Evolutionary conservation across 192 early-diverging fungal species (phyloP).

Genomic region (Coemansia sp.): DNA sequence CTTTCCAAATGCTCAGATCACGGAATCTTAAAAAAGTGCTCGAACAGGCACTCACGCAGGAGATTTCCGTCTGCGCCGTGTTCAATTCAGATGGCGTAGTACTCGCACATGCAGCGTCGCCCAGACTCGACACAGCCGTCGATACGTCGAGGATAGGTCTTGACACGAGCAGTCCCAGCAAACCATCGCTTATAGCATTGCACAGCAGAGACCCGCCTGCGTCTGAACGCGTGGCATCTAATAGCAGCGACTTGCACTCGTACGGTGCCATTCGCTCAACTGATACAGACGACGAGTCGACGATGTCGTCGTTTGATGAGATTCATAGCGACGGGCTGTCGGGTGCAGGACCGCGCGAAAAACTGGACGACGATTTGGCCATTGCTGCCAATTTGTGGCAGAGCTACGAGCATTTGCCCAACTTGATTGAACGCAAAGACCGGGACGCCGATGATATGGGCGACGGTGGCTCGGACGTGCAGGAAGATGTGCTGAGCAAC

Average conservation of each 20-base stretch:
- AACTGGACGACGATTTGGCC: conserved; percentile 48
- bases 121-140: conserved; percentile 1
- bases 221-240: conserved; percentile 7
- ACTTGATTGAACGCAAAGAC: conserved; percentile 37
- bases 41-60: conserved; percentile 42
- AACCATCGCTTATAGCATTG: not conserved
- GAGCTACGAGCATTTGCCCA: conserved; percentile 37
- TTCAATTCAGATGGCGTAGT: conserved; percentile 51
- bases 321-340: conserved; percentile 13
- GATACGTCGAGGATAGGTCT: not conserved
- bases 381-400: conserved; percentile 50
- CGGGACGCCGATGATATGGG: conserved; percentile 32
- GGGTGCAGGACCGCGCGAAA: conserved; percentile 19
- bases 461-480: conserved; percentile 28
- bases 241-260: conserved; percentile 8
- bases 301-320: conserved; percentile 22
- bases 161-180: conserved; percentile 2
- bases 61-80: conserved; percentile 38
- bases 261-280: not conserved
- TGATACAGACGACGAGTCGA: conserved; percentile 12
- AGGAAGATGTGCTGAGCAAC: conserved; percentile 26
- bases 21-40: conserved; percentile 41
- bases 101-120: conserved; percentile 31
- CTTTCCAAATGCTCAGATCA: conserved; percentile 34
- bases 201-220: not conserved